These are phyloP conservation scores for Coniochaeta pulveracea DNA, from an alignment of 2,329 filamentous ascomycete species.

Conservation along the genomic window DNA sequence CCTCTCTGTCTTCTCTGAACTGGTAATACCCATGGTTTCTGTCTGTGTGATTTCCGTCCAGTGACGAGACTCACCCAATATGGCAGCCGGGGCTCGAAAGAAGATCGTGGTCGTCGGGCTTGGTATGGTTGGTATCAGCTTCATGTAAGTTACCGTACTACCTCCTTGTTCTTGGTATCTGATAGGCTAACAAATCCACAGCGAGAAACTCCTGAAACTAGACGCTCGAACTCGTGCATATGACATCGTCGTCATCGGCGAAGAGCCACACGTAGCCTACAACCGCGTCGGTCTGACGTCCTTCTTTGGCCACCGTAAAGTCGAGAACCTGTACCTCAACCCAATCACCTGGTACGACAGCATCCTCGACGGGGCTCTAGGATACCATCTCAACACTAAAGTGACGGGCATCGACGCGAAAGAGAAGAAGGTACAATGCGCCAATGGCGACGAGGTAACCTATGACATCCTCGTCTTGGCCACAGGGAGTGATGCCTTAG, in stretches of 20 bases:
- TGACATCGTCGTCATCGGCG: conserved; percentile 74
- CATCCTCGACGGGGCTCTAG: conserved; percentile 55
- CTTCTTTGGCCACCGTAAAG: conserved; percentile 77
- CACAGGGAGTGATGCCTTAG: conserved; percentile 74
- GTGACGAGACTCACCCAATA: not conserved
- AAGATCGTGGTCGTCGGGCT: conserved; percentile 74
- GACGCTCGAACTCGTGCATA: conserved; percentile 68
- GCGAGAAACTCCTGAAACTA: conserved; percentile 80
- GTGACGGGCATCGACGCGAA: conserved; percentile 56
- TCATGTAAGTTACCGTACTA: conserved; percentile 52
- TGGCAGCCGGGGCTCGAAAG: conserved; percentile 31
- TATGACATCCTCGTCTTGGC: conserved; percentile 80
- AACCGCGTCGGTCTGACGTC: conserved; percentile 83
- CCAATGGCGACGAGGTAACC: conserved; percentile 53
- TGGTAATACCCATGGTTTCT: not conserved
- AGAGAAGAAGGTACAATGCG: conserved; percentile 57
- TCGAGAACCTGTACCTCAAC: conserved; percentile 83
- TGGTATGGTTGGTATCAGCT: conserved; percentile 85
- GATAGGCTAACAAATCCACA: conserved; percentile 20
- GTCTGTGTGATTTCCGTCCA: too few species aligned
- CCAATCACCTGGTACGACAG: conserved; percentile 45
- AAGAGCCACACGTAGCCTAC: conserved; percentile 80
- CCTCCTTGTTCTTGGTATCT: not conserved
- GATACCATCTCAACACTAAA: conserved; percentile 60
- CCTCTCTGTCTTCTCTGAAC: not conserved